A percentile compares a stretch with the other conserved stretches of the same genome.
Evolutionary conservation across 345 rosid genomes (phyloP).

Genomic region (Citrus medica): DNA sequence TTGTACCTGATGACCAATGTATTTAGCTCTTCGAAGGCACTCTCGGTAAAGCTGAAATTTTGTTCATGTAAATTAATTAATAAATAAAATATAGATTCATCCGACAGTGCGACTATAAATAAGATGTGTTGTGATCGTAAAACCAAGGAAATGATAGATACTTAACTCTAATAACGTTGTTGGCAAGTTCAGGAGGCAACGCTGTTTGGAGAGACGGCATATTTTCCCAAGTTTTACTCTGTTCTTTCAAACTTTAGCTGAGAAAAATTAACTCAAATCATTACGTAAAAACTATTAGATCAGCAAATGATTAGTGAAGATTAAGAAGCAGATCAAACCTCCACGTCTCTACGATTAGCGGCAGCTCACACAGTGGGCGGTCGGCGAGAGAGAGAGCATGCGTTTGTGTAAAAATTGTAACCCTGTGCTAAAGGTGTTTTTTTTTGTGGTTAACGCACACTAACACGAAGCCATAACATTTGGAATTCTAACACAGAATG

Average conservation of each 20-base stretch:
- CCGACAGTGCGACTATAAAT: not conserved
- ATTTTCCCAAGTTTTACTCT: not conserved
- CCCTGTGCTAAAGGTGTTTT: too few species aligned
- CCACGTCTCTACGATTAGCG: not conserved
- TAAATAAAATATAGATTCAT: not conserved
- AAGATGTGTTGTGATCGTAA: not conserved
- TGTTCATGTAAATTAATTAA: not conserved
- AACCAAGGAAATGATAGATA: slow-evolving; percentile 1
- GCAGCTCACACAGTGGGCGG: not conserved
- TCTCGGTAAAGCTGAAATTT: slow-evolving; percentile 80
- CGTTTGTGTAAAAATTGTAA: not conserved
- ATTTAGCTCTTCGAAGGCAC: slow-evolving; percentile 93
- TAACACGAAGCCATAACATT: not conserved
- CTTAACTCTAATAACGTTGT: slow-evolving; percentile 79
- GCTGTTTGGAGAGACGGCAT: slow-evolving; percentile 89
- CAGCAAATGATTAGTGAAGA: not conserved
- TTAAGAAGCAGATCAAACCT: slow-evolving; percentile 5
- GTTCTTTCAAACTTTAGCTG: not conserved
- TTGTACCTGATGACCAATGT: slow-evolving; percentile 67
- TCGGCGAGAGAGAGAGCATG: not conserved
- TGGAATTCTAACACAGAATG: not conserved
- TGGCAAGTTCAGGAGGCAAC: slow-evolving; percentile 92
- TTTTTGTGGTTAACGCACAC: not conserved
- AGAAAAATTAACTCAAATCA: not conserved
- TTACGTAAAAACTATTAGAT: not conserved